These are phyloP conservation scores for Fusarium stilboides DNA, from an alignment of 2,329 filamentous ascomycete species.

Conservation along the genomic window DNA sequence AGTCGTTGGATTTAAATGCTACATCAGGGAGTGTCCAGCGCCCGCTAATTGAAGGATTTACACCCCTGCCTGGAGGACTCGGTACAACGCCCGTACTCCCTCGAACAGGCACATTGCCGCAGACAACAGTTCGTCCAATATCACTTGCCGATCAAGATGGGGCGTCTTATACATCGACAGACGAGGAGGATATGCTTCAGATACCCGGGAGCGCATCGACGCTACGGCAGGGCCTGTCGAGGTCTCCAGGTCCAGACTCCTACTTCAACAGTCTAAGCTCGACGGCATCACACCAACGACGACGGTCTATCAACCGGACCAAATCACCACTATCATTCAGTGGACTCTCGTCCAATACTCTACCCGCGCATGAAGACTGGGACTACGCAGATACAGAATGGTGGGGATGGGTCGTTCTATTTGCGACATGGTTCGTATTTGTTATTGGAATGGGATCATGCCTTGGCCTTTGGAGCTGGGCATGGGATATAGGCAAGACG, in stretches of 20 bases:
- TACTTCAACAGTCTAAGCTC: slow-evolving; percentile 68
- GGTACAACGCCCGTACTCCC: slow-evolving; percentile 34
- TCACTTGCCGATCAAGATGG: slow-evolving; percentile 40
- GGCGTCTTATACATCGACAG: slow-evolving; percentile 72
- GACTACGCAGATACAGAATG: slow-evolving; percentile 96
- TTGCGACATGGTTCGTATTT: slow-evolving; percentile 95
- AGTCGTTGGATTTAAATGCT: slow-evolving; percentile 63
- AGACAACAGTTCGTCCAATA: slow-evolving; percentile 17
- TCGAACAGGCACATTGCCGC: slow-evolving; percentile 33
- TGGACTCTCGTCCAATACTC: slow-evolving; percentile 65
- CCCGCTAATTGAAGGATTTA: slow-evolving; percentile 63
- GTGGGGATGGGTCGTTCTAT: slow-evolving; percentile 96
- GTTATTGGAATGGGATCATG: slow-evolving; percentile 97
- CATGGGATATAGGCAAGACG: slow-evolving; percentile 97
- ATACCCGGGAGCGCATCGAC: slow-evolving; percentile 68
- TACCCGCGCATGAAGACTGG: slow-evolving; percentile 74
- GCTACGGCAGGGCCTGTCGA: slow-evolving; percentile 58
- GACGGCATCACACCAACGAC: slow-evolving; percentile 58
- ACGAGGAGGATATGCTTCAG: slow-evolving; percentile 84
- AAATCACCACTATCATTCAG: slow-evolving; percentile 74
- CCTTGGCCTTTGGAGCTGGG: slow-evolving; percentile 97
- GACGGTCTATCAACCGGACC: slow-evolving; percentile 66
- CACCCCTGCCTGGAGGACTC: slow-evolving; percentile 53
- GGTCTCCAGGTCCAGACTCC: slow-evolving; percentile 74
- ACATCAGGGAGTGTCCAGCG: slow-evolving; percentile 61